Conservation (phyloP, 2,329 filamentous ascomycete species). For the Diplodia scrobiculata region DNA sequence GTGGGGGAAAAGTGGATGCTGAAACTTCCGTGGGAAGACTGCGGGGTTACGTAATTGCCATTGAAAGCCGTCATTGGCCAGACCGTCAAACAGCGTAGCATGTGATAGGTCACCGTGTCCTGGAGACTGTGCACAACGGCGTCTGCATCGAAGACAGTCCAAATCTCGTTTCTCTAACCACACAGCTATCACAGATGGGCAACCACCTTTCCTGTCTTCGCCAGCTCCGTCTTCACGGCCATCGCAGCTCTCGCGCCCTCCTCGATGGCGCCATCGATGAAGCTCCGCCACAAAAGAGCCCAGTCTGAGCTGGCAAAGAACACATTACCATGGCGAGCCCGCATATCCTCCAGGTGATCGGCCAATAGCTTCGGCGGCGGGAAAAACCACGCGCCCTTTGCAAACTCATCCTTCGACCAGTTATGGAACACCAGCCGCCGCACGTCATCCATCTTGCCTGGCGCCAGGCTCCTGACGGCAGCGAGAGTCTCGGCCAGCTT, state of each 20-base stretch:
- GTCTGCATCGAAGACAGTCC: too few species aligned
- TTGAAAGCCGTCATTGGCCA: background rate
- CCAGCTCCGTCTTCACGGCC: slow-evolving; percentile 34
- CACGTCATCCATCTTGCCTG: slow-evolving; percentile 31
- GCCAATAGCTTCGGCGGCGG: slow-evolving; percentile 45
- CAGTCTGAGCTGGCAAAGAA: slow-evolving; percentile 55
- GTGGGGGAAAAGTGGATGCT: background rate
- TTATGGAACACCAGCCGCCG: slow-evolving; percentile 49
- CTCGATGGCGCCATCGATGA: slow-evolving; percentile 56
- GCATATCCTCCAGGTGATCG: slow-evolving; percentile 47
- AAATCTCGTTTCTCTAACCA: too few species aligned
- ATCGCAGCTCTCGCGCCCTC: slow-evolving; percentile 47
- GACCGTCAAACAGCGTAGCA: background rate
- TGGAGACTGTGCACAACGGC: background rate
- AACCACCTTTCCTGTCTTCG: background rate
- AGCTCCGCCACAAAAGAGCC: slow-evolving; percentile 55
- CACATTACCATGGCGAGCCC: slow-evolving; percentile 49
- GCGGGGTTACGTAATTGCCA: slow-evolving; percentile 10
- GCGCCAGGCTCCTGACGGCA: slow-evolving; percentile 41
- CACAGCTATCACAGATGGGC: background rate
- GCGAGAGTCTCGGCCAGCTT: slow-evolving; percentile 42
- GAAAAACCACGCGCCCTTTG: slow-evolving; percentile 52
- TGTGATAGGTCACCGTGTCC: background rate
- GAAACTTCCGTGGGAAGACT: background rate
- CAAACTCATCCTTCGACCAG: slow-evolving; percentile 53